These are phyloP conservation scores for Auricularia cornea DNA, from an alignment of 768 basidiomycete genomes.

Conservation along the genomic window DNA sequence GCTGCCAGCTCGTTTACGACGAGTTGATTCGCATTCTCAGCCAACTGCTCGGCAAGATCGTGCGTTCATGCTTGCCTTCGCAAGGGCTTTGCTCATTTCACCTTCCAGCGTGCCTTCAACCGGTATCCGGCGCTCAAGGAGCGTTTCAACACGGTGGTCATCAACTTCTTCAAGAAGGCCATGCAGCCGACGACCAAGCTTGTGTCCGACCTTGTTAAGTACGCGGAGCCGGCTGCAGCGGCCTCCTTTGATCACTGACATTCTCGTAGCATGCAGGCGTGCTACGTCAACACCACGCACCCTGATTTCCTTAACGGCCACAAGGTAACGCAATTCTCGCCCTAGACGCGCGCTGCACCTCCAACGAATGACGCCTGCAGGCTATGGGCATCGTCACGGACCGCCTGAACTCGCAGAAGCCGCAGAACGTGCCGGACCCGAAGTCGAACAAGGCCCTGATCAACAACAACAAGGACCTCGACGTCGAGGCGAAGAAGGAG, in stretches of 20 bases:
- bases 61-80: conserved; percentile 27
- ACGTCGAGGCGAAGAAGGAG: conserved; percentile 82
- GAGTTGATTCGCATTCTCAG: conserved; percentile 94
- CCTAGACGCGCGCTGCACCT: too few species aligned
- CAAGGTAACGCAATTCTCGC: too few species aligned
- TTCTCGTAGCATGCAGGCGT: conserved; percentile 80
- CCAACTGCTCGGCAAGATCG: conserved; percentile 84
- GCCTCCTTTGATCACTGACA: conserved; percentile 1
- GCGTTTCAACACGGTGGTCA: conserved; percentile 90
- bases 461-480: conserved; percentile 93
- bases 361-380: too few species aligned
- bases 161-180: conserved; percentile 90
- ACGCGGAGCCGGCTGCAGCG: conserved; percentile 20
- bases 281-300: conserved; percentile 98
- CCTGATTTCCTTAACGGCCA: conserved; percentile 98
- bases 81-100: neutral
- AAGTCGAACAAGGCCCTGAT: conserved; percentile 63
- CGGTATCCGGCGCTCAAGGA: conserved; percentile 95
- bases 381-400: conserved; percentile 86
- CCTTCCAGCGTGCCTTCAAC: conserved; percentile 79
- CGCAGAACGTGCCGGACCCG: conserved; percentile 54
- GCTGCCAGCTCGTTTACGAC: conserved; percentile 93
- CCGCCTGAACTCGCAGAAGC: conserved; percentile 73
- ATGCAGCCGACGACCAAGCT: conserved; percentile 96
- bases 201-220: conserved; percentile 87